Evolutionary conservation across 2,329 filamentous ascomycete genomes (phyloP), one percentile per base, ranked within the genome.

Genomic region (Ophiobolus disseminans): DNA sequence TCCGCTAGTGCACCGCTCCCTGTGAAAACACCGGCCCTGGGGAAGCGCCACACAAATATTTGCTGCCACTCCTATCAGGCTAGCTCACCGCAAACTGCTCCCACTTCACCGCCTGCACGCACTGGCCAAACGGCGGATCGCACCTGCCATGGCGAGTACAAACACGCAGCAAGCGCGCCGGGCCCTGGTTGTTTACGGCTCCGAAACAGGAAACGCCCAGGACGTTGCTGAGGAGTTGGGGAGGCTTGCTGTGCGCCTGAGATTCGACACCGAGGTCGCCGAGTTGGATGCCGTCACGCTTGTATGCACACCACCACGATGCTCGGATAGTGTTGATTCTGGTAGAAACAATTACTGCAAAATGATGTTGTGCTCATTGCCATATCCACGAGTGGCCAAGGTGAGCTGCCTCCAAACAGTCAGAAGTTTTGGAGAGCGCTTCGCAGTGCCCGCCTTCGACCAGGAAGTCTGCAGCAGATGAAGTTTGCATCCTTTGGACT

Each of bases 121-220:
- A 31, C 50, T 46, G n/a, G n/a, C n/a, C 39, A 48, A 36, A 46
- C n/a, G n/a, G n/a, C n/a, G n/a, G n/a, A n/a, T n/a, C n/a, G 52
- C 40, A 32, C 52, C 45, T 40, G 47, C 57, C 56, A 67, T 66
- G 60, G 49, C 47, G 19, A 48, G 46, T 47, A 41, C 57, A 16
- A n/a, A n/a, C n/a, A n/a, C n/a, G n/a, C 55, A 57, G 46, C 57
- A 57, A 32, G 47, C 55, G 40, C 68, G 69, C 60, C 81, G 76
- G 32, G 84, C 82, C 41, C 82, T 96, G 58, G 81, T 99, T 48
- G 81, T 96, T 25, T 99, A 96, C 75, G 94, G 91, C 45, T 95
- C 93, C 30, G 94, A 99, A 77, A 97, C 92, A 17, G 94, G 94
- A 47, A 97, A 94, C 68, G 88, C 91, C 45, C 90, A 96, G 73